Conservation (phyloP, 371 early-diverging fungal genomes). For the Haplosporangium sp. region DNA sequence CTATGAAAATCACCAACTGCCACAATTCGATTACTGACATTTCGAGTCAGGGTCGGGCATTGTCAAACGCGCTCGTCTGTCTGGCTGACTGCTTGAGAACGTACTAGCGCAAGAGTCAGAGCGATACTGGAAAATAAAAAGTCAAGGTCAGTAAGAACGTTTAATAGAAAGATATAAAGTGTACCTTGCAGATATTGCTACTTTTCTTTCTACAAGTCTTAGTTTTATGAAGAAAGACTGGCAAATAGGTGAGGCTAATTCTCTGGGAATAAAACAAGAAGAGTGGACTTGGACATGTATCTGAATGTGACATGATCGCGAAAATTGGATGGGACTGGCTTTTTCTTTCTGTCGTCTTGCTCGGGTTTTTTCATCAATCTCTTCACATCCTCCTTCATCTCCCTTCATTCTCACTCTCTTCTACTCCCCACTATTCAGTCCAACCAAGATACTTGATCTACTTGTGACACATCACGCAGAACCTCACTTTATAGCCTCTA, state of each 20-base stretch:
- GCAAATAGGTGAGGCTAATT: no score
- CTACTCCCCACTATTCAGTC: background rate
- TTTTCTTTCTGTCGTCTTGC: background rate
- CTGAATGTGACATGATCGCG: no score
- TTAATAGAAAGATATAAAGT: no score
- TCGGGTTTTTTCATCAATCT: slow-evolving; percentile 1
- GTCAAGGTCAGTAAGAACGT: no score
- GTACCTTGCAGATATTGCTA: no score
- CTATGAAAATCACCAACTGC: slow-evolving; percentile 88
- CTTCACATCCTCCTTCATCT: background rate
- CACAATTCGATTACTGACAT: slow-evolving; percentile 65
- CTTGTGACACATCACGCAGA: background rate
- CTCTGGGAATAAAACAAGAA: no score
- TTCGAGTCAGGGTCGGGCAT: background rate
- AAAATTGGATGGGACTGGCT: slow-evolving; percentile 1
- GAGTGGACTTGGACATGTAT: no score
- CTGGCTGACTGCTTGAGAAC: slow-evolving; percentile 13
- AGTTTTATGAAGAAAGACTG: no score
- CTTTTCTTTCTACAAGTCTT: no score
- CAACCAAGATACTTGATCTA: background rate
- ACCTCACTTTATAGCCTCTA: background rate
- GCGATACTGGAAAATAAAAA: slow-evolving; percentile 9
- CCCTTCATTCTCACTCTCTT: background rate
- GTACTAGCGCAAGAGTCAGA: slow-evolving; percentile 11
- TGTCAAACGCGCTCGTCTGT: background rate